Evolutionary conservation across 2,329 filamentous ascomycete species (phyloP), one percentile per base, ranked within the genome.

Genomic region (Aspergillus felis): DNA sequence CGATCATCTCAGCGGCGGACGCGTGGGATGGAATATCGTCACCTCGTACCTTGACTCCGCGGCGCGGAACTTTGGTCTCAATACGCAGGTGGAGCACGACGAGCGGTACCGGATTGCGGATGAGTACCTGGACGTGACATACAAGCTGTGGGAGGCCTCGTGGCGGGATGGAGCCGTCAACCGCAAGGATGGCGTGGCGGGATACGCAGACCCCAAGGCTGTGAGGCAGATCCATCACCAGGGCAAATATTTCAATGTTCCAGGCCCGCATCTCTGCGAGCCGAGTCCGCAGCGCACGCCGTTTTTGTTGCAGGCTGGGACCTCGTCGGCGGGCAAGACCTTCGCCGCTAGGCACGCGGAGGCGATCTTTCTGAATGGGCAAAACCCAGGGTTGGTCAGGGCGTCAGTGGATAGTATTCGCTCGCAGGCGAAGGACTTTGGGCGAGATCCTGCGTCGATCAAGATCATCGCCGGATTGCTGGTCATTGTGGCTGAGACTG

Each of bases 21-120:
- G 82, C 1, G 76, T 82, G 0, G 82, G 76, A 0, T 82, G 80
- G 80, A 83, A 83, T 52, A 78, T 82, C 38, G 80, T 82, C 0
- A 82, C 79, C 0, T 76, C 71, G 9, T 81, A 81, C 57, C 66
- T 79, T 1, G 77, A 81, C 41, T 77, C 74, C 10, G 78, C 79
- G 3, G 79, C 80, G 2, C 70, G 76, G n/a, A 80, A 79, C 12
- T 76, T 78, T 59, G 79, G 79, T 0, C 65, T 79, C 0, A 66
- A 76, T 14, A 71, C 74, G n/a, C 76, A 78, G 55, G 70, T 81
- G 32, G 71, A 78, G 54, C 80, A 82, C 57, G 79, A 82, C 50
- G 76, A 80, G 68, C 73, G 79, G 10, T 82, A 81, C 62, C 70
- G 66, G 3, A 77, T 78, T 20, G 79, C 79, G 0, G 74, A 82